A percentile compares a stretch with the other conserved stretches of the same genome.
Evolutionary conservation across 2,329 filamentous ascomycete species (phyloP).

Genomic region (Aspergillus sp.): DNA sequence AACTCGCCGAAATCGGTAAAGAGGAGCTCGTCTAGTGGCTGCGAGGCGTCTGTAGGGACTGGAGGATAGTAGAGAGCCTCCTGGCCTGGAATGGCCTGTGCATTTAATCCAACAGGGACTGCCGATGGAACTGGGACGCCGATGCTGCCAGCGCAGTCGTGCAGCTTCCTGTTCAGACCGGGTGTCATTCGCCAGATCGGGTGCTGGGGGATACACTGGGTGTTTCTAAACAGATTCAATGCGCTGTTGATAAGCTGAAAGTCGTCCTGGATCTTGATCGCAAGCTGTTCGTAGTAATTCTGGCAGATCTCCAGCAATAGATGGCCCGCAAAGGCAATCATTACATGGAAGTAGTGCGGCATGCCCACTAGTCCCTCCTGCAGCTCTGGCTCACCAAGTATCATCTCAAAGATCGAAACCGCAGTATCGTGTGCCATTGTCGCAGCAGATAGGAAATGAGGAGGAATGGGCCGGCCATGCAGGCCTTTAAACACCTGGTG

Average conservation of each 20-base stretch:
- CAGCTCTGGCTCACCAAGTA: conserved; percentile 38
- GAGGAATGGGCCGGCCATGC: conserved; percentile 34
- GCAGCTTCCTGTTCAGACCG: conserved; percentile 21
- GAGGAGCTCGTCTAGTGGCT: neutral
- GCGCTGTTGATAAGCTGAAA: conserved; percentile 16
- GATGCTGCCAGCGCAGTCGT: conserved; percentile 17
- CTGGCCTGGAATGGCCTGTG: neutral
- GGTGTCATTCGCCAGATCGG: conserved; percentile 26
- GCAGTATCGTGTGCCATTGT: conserved; percentile 34
- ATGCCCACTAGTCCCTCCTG: conserved; percentile 39
- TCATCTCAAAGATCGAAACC: conserved; percentile 39
- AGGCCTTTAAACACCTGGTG: conserved; percentile 50
- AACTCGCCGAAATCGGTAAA: conserved; percentile 5
- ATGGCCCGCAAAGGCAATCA: conserved; percentile 44
- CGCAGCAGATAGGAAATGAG: conserved; percentile 30
- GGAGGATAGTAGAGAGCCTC: neutral
- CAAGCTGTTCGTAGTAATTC: conserved; percentile 37
- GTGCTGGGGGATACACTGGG: conserved; percentile 21
- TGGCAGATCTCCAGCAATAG: conserved; percentile 42
- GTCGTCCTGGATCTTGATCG: conserved; percentile 27
- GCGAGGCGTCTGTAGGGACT: neutral
- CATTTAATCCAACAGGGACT: neutral
- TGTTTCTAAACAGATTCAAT: conserved; percentile 20
- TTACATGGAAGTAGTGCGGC: conserved; percentile 45
- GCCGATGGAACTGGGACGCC: neutral